Percentiles rank a stretch among this genome's conserved stretches.
Evolutionary conservation across 163 green algal genomes (phyloP).

Genomic region (Scenedesmus sp.): DNA sequence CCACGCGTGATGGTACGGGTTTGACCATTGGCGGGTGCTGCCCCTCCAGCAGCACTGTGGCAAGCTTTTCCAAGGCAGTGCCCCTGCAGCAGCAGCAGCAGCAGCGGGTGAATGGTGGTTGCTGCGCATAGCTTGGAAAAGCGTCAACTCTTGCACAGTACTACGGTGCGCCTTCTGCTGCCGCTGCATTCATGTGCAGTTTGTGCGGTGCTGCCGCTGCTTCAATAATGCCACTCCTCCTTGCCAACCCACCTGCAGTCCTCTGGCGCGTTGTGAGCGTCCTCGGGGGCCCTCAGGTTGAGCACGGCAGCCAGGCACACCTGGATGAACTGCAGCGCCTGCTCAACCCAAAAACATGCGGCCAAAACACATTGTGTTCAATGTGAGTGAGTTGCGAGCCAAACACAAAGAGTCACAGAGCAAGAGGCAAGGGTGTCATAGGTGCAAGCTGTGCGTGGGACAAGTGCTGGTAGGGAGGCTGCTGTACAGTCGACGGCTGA

Average conservation of each 20-base stretch:
- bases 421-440: too few relatives aligned
- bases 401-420: too few relatives aligned
- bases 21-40: slow-evolving; percentile 33
- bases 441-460: too few relatives aligned
- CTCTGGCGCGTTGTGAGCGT: neutral
- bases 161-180: neutral
- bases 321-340: slow-evolving; percentile 85
- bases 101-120: neutral
- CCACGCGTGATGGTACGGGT: slow-evolving; percentile 54
- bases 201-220: neutral
- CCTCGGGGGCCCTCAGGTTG: slow-evolving; percentile 77
- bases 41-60: slow-evolving; percentile 57
- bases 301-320: slow-evolving; percentile 86
- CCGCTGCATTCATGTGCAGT: neutral
- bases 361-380: too few relatives aligned
- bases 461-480: too few relatives aligned
- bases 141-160: too few relatives aligned
- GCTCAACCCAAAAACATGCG: neutral
- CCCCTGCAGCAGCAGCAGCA: slow-evolving; percentile 34
- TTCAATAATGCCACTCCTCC: too few relatives aligned
- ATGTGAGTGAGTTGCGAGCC: too few relatives aligned
- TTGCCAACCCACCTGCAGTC: neutral
- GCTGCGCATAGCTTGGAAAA: too few relatives aligned
- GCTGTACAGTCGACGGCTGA: too few relatives aligned
- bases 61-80: slow-evolving; percentile 66